phyloP scores from a whole-genome alignment of 2,329 filamentous ascomycete genomes.

The Beauveria australis region DNA sequence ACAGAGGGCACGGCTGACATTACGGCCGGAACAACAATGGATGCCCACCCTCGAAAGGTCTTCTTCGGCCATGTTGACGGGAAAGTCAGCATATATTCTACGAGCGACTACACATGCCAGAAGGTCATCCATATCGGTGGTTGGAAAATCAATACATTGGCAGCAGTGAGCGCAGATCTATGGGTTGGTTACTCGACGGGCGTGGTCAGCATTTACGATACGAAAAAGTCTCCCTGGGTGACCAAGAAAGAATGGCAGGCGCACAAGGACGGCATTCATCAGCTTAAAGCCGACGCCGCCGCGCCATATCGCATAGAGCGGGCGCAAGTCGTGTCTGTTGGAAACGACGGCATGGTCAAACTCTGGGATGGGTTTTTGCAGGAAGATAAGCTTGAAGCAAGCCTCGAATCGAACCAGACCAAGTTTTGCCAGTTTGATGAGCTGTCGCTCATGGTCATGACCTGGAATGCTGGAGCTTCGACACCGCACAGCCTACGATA shows the following conservation, averaged over 20 bases:
- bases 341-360: constrained; percentile 75
- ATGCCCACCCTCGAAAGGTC: constrained; percentile 66
- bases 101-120: constrained; percentile 67
- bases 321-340: constrained; percentile 76
- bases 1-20: constrained; percentile 75
- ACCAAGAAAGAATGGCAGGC: constrained; percentile 93
- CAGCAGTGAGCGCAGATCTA: constrained; percentile 70
- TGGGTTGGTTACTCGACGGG: constrained; percentile 96
- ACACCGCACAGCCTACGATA: constrained; percentile 78
- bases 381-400: constrained; percentile 86
- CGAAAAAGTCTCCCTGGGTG: constrained; percentile 71
- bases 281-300: constrained; percentile 68
- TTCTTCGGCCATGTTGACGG: constrained; percentile 91
- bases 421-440: constrained; percentile 83
- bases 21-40: constrained; percentile 71
- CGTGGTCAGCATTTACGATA: constrained; percentile 89
- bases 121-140: constrained; percentile 77
- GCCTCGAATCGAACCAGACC: constrained; percentile 76
- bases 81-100: constrained; percentile 89
- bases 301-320: constrained; percentile 80
- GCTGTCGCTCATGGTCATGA: constrained; percentile 72
- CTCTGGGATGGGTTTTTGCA: constrained; percentile 90
- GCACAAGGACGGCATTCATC: constrained; percentile 74
- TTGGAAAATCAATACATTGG: constrained; percentile 88
- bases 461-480: constrained; percentile 95